Evolutionary conservation across 106 monocot species (phyloP).

Genomic region (Hemerocallis citrina): DNA sequence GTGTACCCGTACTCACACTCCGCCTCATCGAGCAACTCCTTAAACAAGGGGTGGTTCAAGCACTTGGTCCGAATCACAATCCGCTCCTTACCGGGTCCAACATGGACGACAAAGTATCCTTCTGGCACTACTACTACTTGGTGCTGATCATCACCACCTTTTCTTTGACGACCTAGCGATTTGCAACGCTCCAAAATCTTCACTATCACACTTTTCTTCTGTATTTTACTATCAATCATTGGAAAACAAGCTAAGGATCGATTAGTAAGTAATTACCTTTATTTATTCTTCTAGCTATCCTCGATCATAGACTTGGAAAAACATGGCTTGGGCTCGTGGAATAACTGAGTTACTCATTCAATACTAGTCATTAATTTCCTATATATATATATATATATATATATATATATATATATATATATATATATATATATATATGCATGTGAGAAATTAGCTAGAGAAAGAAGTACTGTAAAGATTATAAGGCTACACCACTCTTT

Average conservation of each 20-base stretch:
- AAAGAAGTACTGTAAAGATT: too few species aligned
- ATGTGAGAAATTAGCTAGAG: too few species aligned
- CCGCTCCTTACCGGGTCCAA: slow-evolving; percentile 38
- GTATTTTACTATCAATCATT: background rate
- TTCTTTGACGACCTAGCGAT: too few species aligned
- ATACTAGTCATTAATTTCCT: too few species aligned
- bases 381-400: too few species aligned
- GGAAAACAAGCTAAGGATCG: background rate
- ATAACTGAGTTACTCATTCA: too few species aligned
- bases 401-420: too few species aligned
- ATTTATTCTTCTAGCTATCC: background rate
- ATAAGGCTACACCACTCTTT: too few species aligned
- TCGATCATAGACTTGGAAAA: background rate
- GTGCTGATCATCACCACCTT: too few species aligned
- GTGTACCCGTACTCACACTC: slow-evolving; percentile 52
- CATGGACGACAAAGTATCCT: slow-evolving; percentile 38
- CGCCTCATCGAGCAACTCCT: slow-evolving; percentile 41
- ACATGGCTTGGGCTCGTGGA: too few species aligned
- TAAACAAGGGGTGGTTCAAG: slow-evolving; percentile 53
- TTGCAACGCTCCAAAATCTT: background rate
- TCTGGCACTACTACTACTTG: too few species aligned
- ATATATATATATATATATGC: too few species aligned
- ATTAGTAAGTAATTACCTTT: background rate
- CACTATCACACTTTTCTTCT: background rate
- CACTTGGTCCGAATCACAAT: slow-evolving; percentile 31